These are phyloP conservation scores for Cyclotella atomus DNA, from an alignment of 108 stramenopile genomes.

Conservation along the genomic window DNA sequence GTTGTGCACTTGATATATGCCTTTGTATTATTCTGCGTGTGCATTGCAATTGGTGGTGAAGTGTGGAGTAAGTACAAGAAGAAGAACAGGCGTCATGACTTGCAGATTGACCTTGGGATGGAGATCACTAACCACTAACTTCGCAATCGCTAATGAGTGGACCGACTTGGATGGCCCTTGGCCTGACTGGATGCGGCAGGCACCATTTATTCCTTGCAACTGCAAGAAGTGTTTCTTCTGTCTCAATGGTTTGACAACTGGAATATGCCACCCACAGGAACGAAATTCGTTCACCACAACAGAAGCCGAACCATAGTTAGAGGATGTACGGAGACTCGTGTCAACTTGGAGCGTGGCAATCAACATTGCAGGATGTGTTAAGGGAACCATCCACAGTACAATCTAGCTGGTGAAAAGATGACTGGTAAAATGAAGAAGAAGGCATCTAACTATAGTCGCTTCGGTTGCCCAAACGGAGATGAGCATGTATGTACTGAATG, in stretches of 20 bases:
- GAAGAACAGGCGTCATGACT: neutral
- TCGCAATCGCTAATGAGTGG: neutral
- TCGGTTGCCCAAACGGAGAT: neutral
- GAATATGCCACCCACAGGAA: neutral
- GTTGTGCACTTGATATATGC: neutral
- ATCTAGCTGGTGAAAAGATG: neutral
- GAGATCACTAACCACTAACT: neutral
- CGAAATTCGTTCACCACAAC: neutral
- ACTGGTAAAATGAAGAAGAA: neutral
- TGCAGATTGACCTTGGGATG: constrained; percentile 12
- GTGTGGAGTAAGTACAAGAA: constrained; percentile 2
- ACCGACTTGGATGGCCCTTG: constrained; percentile 4
- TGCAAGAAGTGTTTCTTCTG: constrained; percentile 20
- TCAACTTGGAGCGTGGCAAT: neutral
- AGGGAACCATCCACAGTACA: neutral
- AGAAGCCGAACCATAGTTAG: neutral
- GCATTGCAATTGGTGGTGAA: neutral
- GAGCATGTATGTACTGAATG: constrained; percentile 2
- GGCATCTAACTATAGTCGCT: neutral
- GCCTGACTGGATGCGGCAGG: constrained; percentile 10
- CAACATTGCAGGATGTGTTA: constrained; percentile 4
- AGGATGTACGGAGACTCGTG: neutral
- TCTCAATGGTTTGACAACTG: neutral
- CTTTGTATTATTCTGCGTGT: neutral
- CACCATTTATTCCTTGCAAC: neutral